phyloP scores from a whole-genome alignment of 768 basidiomycete species.

The Podaxis pistillaris region DNA sequence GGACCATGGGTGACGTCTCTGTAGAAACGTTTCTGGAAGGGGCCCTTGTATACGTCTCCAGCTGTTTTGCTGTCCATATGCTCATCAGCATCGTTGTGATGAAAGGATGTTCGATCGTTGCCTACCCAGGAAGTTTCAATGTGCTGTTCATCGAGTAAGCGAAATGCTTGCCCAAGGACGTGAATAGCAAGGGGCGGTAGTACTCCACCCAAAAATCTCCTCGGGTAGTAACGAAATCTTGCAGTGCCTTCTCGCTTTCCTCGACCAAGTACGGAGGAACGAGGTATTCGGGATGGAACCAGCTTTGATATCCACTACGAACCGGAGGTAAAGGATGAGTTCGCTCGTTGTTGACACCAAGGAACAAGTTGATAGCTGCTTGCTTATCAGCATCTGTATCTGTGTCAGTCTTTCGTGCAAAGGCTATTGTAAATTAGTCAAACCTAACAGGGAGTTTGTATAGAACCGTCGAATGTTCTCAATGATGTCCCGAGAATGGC shows the following conservation, averaged over 20 bases:
- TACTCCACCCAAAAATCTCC: slow-evolving; percentile 89
- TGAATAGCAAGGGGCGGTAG: slow-evolving; percentile 82
- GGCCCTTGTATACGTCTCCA: neutral
- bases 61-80: slow-evolving; percentile 58
- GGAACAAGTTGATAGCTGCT: slow-evolving; percentile 95
- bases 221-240: slow-evolving; percentile 53
- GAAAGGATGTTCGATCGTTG: neutral
- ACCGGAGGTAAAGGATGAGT: slow-evolving; percentile 46
- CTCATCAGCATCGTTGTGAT: neutral
- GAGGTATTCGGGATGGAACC: slow-evolving; percentile 78
- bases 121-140: slow-evolving; percentile 77
- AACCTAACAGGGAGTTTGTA: slow-evolving; percentile 88
- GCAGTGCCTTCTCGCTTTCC: slow-evolving; percentile 62
- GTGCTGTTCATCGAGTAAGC: slow-evolving; percentile 93
- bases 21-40: neutral
- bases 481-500: slow-evolving; percentile 93
- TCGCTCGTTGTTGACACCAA: slow-evolving; percentile 69
- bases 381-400: slow-evolving; percentile 91
- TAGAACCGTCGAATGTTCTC: slow-evolving; percentile 95
- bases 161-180: slow-evolving; percentile 84
- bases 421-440: neutral
- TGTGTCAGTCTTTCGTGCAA: neutral
- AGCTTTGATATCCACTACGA: slow-evolving; percentile 76
- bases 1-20: slow-evolving; percentile 1
- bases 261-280: slow-evolving; percentile 63